These are phyloP conservation scores for Claviceps sp. DNA, from an alignment of 2,329 filamentous ascomycete genomes.

Conservation along the genomic window DNA sequence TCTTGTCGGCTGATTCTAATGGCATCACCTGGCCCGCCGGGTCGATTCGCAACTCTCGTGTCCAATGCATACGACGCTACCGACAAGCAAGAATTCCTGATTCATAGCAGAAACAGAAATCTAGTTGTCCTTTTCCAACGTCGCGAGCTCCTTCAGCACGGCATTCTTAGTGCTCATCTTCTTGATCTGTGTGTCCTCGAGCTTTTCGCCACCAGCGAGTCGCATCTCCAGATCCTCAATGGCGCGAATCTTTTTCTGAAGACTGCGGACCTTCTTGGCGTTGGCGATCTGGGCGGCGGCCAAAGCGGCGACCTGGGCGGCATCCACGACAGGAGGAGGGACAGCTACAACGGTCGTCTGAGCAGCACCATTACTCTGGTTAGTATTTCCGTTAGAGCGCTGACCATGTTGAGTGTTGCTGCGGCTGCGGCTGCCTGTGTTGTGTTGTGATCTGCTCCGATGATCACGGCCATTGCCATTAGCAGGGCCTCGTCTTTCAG, in stretches of 20 bases:
- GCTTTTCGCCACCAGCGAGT: constrained; percentile 82
- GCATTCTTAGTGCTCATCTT: constrained; percentile 84
- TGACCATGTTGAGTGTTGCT: constrained; percentile 34
- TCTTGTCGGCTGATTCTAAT: neutral
- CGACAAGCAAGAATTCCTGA: too few species aligned
- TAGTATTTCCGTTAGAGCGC: constrained; percentile 14
- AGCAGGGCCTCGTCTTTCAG: constrained; percentile 45
- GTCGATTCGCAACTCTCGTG: neutral
- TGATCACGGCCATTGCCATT: constrained; percentile 28
- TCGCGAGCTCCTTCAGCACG: constrained; percentile 72
- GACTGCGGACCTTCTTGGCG: constrained; percentile 85
- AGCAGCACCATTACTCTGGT: constrained; percentile 12
- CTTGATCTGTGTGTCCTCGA: constrained; percentile 96
- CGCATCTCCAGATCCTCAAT: constrained; percentile 99
- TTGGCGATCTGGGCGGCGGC: constrained; percentile 49
- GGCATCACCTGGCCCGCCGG: neutral
- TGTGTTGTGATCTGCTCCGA: constrained; percentile 43
- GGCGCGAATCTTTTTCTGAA: constrained; percentile 94
- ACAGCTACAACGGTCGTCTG: constrained; percentile 31
- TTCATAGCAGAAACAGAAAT: neutral
- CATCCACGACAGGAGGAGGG: constrained; percentile 22
- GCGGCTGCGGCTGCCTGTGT: constrained; percentile 36
- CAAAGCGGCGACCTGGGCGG: constrained; percentile 34
- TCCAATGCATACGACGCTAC: neutral
- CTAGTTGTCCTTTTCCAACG: constrained; percentile 26